phyloP scores from a whole-genome alignment of 352 stramenopile species.

The Phytopythium helicoides region DNA sequence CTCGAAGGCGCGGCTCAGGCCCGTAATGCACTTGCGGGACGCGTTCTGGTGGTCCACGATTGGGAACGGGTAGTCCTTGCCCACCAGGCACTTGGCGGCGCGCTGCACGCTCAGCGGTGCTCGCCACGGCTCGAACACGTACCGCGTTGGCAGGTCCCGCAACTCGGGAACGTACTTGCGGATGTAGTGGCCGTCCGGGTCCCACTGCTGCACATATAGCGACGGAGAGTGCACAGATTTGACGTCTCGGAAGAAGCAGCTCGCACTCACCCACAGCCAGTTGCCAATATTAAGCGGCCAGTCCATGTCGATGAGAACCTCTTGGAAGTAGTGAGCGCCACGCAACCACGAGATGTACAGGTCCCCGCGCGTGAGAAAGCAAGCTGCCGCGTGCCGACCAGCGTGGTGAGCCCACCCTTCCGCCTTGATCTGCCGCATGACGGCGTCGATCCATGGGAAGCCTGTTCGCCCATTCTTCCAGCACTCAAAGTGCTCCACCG shows the following conservation, averaged over 20 bases:
- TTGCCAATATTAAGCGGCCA: conserved; percentile 97
- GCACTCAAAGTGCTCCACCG: conserved; percentile 52
- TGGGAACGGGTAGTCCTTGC: conserved; percentile 93
- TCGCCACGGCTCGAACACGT: conserved; percentile 98
- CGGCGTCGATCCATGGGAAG: conserved; percentile 97
- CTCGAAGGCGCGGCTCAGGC: conserved; percentile 69
- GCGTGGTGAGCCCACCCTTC: conserved; percentile 88
- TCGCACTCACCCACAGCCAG: conserved; percentile 95
- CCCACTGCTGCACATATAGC: conserved; percentile 92
- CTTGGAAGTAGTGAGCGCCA: conserved; percentile 88
- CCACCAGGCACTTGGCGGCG: conserved; percentile 83
- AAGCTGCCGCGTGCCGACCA: conserved; percentile 92
- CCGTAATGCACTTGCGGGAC: conserved; percentile 90
- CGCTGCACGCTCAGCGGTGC: conserved; percentile 87
- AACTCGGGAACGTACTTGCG: conserved; percentile 91
- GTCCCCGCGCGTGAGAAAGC: conserved; percentile 96
- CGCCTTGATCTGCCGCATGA: conserved; percentile 90
- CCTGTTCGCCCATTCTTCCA: conserved; percentile 95
- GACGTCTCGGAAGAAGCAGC: conserved; percentile 96
- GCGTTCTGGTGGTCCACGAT: conserved; percentile 92
- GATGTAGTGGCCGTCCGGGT: conserved; percentile 89
- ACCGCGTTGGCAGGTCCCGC: conserved; percentile 90
- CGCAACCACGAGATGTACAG: conserved; percentile 94
- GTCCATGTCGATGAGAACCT: conserved; percentile 94
- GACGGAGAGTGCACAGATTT: conserved; percentile 93